Evolutionary conservation across 495 filamentous ascomycete genomes (phyloP), one percentile per base, ranked within the genome.

Genomic region (Glarea lozoyensis): DNA sequence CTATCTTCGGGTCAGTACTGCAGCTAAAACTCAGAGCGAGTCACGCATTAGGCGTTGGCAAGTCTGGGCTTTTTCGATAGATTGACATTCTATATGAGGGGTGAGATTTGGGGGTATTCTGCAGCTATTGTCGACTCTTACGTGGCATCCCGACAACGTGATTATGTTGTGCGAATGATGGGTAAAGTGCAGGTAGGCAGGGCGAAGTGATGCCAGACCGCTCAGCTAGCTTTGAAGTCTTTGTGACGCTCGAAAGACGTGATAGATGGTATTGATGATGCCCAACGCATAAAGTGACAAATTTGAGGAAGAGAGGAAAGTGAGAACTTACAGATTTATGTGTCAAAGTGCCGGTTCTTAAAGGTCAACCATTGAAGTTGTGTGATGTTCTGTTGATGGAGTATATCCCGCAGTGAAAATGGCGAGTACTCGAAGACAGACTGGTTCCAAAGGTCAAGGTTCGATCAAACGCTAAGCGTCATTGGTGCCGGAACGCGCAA

Each of bases 321-420:
- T 10, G 13, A 42, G 13, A 7, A 29, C 40, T 42, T 29, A 29
- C 25, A 29, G 25, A 7, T 29, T 7, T 7, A 29, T 7, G 25
- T 29, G 25, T 29, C 25, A 29, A 29, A 29, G n/a, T 7, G 25
- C 7, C n/a, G n/a, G 25, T 30, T 30, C 23, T 50, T 22, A 50
- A 30, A 50, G 37, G 11, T 45, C 37, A 32, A 45, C 19, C 48
- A 50, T 50, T 37, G 41, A 50, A 41, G 42, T 32, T 41, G 29
- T 20, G 20, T 18, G 13, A 3, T 24, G 25, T 29, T 29, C 7
- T 29, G 25, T 29, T 7, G 7, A n/a, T 29, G n/a, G n/a, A n/a
- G n/a, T n/a, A n/a, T n/a, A n/a, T n/a, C n/a, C n/a, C n/a, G n/a
- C n/a, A n/a, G n/a, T n/a, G n/a, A n/a, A n/a, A n/a, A n/a, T n/a